Conservation (phyloP, 2,329 filamentous ascomycete species). For the Neofusicoccum sp. region DNA sequence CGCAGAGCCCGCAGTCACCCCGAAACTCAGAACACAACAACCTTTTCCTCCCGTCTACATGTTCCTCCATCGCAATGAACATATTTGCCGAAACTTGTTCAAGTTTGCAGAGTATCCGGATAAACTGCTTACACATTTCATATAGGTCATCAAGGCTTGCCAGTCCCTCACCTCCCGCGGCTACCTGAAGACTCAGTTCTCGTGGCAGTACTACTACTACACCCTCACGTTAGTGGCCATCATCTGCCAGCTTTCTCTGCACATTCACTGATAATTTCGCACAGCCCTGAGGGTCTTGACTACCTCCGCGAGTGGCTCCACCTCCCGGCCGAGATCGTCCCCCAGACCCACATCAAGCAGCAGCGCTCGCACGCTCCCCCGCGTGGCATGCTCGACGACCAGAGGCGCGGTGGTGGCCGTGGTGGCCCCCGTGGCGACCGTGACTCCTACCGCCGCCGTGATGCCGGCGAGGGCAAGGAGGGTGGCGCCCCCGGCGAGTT, state of each 20-base stretch:
- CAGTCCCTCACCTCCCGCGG: conserved; percentile 98
- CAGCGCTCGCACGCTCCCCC: conserved; percentile 97
- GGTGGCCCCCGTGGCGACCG: conserved; percentile 67
- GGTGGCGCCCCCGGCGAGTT: conserved; percentile 42
- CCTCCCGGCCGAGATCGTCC: conserved; percentile 98
- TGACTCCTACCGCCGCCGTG: conserved; percentile 89
- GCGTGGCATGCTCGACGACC: conserved; percentile 78
- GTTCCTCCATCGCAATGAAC: too few relatives aligned
- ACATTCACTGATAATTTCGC: background rate
- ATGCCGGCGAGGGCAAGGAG: conserved; percentile 54
- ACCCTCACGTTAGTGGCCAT: conserved; percentile 67
- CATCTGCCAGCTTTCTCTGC: conserved; percentile 19
- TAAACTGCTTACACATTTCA: conserved; percentile 17
- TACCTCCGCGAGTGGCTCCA: conserved; percentile 99
- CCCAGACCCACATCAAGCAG: conserved; percentile 99
- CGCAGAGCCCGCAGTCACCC: background rate
- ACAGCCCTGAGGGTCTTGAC: conserved; percentile 86
- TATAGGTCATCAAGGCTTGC: conserved; percentile 87
- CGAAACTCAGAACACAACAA: background rate
- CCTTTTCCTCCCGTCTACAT: too few relatives aligned
- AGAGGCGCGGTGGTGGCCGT: conserved; percentile 30
- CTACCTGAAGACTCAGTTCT: conserved; percentile 99
- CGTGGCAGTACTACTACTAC: conserved; percentile 80
- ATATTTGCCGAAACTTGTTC: too few relatives aligned
- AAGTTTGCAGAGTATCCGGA: too few relatives aligned